Evolutionary conservation across 179 eudicot genomes (phyloP), one percentile per base, ranked within the genome.

Genomic region (Drosera spatulata): DNA sequence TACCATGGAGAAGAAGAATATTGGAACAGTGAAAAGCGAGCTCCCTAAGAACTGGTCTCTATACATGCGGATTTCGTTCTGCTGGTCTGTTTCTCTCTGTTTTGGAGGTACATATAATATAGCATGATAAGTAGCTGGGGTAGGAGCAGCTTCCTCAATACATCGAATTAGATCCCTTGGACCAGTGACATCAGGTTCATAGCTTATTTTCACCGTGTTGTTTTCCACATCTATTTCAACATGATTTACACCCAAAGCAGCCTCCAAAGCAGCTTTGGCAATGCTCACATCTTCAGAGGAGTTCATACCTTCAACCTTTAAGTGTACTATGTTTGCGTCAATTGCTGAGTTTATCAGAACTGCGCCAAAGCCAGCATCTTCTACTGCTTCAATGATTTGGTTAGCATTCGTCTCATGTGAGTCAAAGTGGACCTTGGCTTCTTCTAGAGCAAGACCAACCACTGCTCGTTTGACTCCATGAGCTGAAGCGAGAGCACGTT

Each of bases 371-470:
- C 96, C 97, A 4, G 82, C 71, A 54, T 79, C 80, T 58, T 83
- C 88, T 44, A 86, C 76, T 14, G 81, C 79, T 59, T 80, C 72
- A 58, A 83, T 60, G 40, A 94, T 67, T 41, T 82, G 75, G 39
- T 61, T 57, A 61, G 70, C 72, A 61, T 66, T 77, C 39, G 82
- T 68, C 10, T 76, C 53, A 55, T 69, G 82, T 7, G 95, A 84
- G 66, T 94, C 82, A 69, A 85, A 94, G 8, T 63, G 78, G 61
- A 94, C 68, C 74, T 86, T 88, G 22, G 91, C 97, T 71, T 86
- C 91, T 67, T 90, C 88, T 37, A 94, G 85, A 50, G 96, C 88
- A 69, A 90, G 69, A n/a, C 95, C 94, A 46, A 90, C 97, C 71
- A 75, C 85, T 45, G 96, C 97, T 66, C 75, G 80, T 47, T 61